Conservation (phyloP, 495 filamentous ascomycete species). For the Penicillium flavigenum region DNA sequence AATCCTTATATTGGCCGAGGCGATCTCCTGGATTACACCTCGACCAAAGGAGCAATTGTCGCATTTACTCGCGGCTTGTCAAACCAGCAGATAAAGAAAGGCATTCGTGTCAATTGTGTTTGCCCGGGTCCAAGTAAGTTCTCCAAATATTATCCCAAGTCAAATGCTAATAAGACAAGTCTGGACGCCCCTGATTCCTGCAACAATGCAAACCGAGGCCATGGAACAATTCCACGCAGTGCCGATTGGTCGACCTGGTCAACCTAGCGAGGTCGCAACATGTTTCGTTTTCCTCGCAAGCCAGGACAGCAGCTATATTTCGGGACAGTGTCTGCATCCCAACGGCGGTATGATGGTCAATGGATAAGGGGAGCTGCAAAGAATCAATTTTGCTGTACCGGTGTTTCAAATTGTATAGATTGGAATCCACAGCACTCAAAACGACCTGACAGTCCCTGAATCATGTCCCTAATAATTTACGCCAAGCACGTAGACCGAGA, state of each 20-base stretch:
- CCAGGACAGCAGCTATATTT: slow-evolving; percentile 68
- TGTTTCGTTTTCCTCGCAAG: slow-evolving; percentile 86
- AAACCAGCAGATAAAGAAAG: slow-evolving; percentile 69
- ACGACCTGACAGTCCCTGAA: neutral
- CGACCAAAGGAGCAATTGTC: slow-evolving; percentile 79
- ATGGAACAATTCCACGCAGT: slow-evolving; percentile 67
- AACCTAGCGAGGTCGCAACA: slow-evolving; percentile 77
- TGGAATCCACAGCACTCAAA: neutral
- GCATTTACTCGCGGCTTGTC: slow-evolving; percentile 77
- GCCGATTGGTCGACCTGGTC: slow-evolving; percentile 77
- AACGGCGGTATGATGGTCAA: slow-evolving; percentile 66
- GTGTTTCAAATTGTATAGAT: neutral
- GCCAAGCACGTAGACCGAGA: neutral
- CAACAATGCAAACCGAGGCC: slow-evolving; percentile 70
- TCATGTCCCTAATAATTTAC: neutral
- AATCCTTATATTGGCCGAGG: slow-evolving; percentile 82
- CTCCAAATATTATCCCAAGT: neutral
- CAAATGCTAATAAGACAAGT: slow-evolving; percentile 38
- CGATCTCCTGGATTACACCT: slow-evolving; percentile 83
- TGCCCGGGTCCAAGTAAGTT: slow-evolving; percentile 67
- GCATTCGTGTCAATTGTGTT: slow-evolving; percentile 79
- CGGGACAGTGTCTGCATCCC: slow-evolving; percentile 61
- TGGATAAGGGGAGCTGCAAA: slow-evolving; percentile 37
- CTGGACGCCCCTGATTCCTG: slow-evolving; percentile 81
- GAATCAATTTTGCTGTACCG: neutral